Evolutionary conservation across 257 asterid genomes (phyloP), one percentile per base, ranked within the genome.

Genomic region (Nicotiana obtusifolia): DNA sequence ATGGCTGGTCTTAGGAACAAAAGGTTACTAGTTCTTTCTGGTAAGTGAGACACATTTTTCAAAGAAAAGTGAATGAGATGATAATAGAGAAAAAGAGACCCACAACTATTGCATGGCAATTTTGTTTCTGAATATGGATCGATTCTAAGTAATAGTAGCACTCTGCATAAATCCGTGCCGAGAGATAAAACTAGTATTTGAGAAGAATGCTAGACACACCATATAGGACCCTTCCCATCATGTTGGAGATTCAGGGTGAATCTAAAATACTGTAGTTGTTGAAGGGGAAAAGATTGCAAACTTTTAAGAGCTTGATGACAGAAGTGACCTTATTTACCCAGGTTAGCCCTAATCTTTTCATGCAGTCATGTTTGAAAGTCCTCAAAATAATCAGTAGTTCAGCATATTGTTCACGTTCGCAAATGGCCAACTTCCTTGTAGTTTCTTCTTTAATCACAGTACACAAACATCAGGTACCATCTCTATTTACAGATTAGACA

Each of bases 11-110:
- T 57, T 49, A 79, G 67, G 61, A 80, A 44, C 78, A 71, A 20
- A 44, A 22, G 22, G 60, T 44, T 71, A 44, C 60, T 71, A 41
- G 15, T 41, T 47, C 30, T 71, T 22, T 49, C 4, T 15, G 64
- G 62, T 69, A 26, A 81, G 2, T 78, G 64, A 31, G 73, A 75
- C 30, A 83, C 9, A 78, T 24, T 15, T 49, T 24, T 64, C 82
- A 24, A 65, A 65, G 78, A 69, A 52, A 78, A 49, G 68, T 41
- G 78, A 69, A 13, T 7, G 15, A 37, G 49, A 86, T 52, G 52
- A 84, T 64, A 77, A 82, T 49, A 30, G 64, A 56, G 81, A 54
- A 56, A 69, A 4, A 71, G 78, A 71, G 78, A 71, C 20, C 59
- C 35, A 71, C 78, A 44, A 71, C 35, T 44, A 22, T 6, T 31